Percentiles rank a stretch among this genome's conserved stretches.
These are phyloP conservation scores for Cinnamomum micranthum DNA, from an alignment of 164 flowering plant genomes.

Conservation along the genomic window DNA sequence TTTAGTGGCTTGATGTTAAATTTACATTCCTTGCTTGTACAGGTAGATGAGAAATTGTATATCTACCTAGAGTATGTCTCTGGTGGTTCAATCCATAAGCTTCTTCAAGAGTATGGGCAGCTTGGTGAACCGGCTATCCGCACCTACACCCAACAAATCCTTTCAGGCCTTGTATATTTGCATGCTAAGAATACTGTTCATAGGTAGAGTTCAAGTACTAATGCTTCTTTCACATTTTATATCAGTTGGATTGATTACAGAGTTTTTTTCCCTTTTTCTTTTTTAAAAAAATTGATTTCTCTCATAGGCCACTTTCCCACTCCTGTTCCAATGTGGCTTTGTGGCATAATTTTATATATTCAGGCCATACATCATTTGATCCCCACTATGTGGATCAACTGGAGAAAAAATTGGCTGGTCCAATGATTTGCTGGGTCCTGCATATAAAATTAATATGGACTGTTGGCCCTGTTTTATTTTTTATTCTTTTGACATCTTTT, in stretches of 20 bases:
- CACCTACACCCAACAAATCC: slow-evolving; percentile 83
- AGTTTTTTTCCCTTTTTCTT: background rate
- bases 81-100: slow-evolving; percentile 91
- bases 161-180: slow-evolving; percentile 81
- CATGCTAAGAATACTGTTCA: slow-evolving; percentile 81
- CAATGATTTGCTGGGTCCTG: background rate
- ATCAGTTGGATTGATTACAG: background rate
- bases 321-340: background rate
- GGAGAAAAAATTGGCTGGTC: background rate
- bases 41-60: slow-evolving; percentile 83
- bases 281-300: too few relatives aligned
- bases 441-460: background rate
- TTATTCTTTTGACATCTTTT: background rate
- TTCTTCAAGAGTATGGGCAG: slow-evolving; percentile 92
- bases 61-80: slow-evolving; percentile 94
- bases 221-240: background rate
- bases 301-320: too few relatives aligned
- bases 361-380: background rate
- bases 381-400: background rate
- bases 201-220: slow-evolving; percentile 39
- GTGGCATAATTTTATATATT: too few relatives aligned
- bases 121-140: slow-evolving; percentile 83
- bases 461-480: background rate
- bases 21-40: slow-evolving; percentile 12
- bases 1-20: background rate